Conservation (phyloP, 2,329 filamentous ascomycete genomes). For the Dactylellina sp. region DNA sequence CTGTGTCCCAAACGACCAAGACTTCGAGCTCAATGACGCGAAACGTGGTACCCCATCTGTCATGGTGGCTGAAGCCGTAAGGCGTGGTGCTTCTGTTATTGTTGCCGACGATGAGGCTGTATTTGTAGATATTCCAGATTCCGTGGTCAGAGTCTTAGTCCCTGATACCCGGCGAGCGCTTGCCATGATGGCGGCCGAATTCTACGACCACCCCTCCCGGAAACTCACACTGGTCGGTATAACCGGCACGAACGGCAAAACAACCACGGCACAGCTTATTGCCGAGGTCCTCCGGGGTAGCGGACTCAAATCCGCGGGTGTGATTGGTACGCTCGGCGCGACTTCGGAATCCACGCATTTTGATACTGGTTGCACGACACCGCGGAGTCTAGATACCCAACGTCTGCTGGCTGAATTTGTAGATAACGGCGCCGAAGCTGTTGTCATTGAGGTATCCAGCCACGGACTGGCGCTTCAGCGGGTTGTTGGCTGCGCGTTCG, state of each 20-base stretch:
- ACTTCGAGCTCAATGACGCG: constrained; percentile 5
- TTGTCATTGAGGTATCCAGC: constrained; percentile 41
- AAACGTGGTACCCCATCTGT: background rate
- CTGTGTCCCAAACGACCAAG: constrained; percentile 22
- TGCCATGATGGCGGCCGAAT: constrained; percentile 33
- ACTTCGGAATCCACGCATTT: constrained; percentile 17
- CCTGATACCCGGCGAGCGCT: constrained; percentile 29
- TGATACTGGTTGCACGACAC: constrained; percentile 30
- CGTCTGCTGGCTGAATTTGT: constrained; percentile 29
- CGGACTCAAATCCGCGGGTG: constrained; percentile 30
- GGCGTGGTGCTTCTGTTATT: constrained; percentile 23
- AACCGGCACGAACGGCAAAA: constrained; percentile 50
- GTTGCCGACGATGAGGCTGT: constrained; percentile 8
- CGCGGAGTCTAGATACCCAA: constrained; percentile 28
- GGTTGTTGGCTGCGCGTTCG: constrained; percentile 39
- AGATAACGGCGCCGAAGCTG: constrained; percentile 21
- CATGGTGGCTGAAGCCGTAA: constrained; percentile 13
- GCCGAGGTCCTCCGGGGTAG: constrained; percentile 27
- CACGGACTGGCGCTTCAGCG: constrained; percentile 40
- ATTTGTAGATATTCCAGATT: constrained; percentile 6
- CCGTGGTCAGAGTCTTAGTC: constrained; percentile 16
- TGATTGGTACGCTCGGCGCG: constrained; percentile 46
- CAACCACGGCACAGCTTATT: constrained; percentile 37
- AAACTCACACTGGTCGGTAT: constrained; percentile 31
- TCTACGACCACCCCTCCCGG: constrained; percentile 41